Evolutionary conservation across 148 eudicot species (phyloP).

Genomic region (Cornus suecica): DNA sequence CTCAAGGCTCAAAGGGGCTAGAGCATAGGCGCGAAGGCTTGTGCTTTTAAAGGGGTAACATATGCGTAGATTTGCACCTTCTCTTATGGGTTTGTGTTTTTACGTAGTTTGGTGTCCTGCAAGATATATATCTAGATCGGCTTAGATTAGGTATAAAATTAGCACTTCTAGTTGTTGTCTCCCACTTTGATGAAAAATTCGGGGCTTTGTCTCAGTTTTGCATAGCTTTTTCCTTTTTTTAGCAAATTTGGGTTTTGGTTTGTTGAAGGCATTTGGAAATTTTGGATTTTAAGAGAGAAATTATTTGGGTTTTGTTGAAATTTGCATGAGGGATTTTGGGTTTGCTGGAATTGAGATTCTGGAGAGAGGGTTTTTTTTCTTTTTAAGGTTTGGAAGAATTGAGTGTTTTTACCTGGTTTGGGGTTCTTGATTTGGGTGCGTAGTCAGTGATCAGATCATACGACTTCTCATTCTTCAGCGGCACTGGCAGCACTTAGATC

Average conservation of each 20-base stretch:
- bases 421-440: constrained; percentile 8
- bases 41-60: neutral
- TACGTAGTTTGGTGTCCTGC: neutral
- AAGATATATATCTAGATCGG: neutral
- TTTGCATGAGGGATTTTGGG: neutral
- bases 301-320: neutral
- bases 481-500: constrained; percentile 97
- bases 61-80: constrained; percentile 6
- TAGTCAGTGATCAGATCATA: neutral
- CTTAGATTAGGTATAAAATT: neutral
- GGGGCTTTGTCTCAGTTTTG: neutral
- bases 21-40: no score
- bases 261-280: neutral
- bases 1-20: no score
- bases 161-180: neutral
- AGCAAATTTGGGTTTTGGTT: neutral
- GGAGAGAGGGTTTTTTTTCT: neutral
- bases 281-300: neutral
- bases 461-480: constrained; percentile 68
- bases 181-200: no score
- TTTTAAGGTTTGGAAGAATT: neutral
- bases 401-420: neutral
- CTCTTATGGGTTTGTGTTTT: neutral
- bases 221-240: neutral
- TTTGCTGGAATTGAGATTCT: neutral